Evolutionary conservation across 2,329 filamentous ascomycete species (phyloP).

Genomic region (Ascochyta koolunga): DNA sequence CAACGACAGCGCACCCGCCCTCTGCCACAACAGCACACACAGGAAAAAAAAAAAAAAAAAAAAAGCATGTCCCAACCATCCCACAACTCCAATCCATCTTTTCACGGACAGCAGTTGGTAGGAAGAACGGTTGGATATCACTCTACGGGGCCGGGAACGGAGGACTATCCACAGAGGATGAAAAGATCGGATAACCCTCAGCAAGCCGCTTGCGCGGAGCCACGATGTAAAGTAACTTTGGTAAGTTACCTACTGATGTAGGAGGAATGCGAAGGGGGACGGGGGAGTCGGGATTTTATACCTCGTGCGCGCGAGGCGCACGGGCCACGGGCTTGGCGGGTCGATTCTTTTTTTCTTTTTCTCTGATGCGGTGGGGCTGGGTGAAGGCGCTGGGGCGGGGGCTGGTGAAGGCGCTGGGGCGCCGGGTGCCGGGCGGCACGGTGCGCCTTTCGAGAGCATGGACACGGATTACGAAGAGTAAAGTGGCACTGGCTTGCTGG

Average conservation of each 20-base stretch:
- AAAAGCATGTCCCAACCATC: conserved; percentile 32
- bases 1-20: conserved; percentile 7
- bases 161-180: conserved; percentile 48
- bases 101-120: conserved; percentile 50
- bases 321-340: no score
- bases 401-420: background rate
- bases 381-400: background rate
- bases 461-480: no score
- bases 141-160: conserved; percentile 53
- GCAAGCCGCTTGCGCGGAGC: conserved; percentile 51
- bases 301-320: no score
- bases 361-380: background rate
- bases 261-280: conserved; percentile 9
- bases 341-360: conserved; percentile 11
- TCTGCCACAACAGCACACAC: no score
- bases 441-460: background rate
- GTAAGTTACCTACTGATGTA: conserved; percentile 43
- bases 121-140: conserved; percentile 45
- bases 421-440: no score
- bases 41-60: no score
- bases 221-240: conserved; percentile 43
- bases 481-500: no score
- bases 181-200: conserved; percentile 46
- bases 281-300: no score
- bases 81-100: conserved; percentile 52